Conservation (phyloP, 2,329 filamentous ascomycete genomes). For the Colletotrichum salicis region DNA sequence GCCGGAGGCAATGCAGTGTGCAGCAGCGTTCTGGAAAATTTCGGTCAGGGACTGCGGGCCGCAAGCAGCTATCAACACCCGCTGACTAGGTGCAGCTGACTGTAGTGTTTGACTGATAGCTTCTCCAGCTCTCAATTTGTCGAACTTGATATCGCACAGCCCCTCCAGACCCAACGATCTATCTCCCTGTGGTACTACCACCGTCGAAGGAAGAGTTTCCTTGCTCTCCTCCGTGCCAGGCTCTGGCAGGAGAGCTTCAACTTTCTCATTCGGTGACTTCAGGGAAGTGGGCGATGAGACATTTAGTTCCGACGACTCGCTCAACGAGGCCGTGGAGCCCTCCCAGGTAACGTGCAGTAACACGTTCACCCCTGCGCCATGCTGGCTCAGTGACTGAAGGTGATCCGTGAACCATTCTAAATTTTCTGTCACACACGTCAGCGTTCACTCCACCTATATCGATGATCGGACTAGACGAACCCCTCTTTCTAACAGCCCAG, state of each 20-base stretch:
- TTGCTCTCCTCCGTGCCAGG: neutral
- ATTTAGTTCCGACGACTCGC: neutral
- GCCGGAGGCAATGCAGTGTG: neutral
- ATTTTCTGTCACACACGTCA: neutral
- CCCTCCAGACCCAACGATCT: neutral
- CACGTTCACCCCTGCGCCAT: conserved; percentile 5
- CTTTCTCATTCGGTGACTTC: neutral
- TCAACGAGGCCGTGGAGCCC: neutral
- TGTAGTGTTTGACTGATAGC: neutral
- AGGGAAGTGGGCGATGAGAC: neutral
- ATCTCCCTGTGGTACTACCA: neutral
- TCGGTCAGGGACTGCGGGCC: neutral
- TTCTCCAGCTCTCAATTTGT: neutral
- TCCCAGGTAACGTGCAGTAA: conserved; percentile 12
- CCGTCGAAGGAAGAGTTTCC: neutral
- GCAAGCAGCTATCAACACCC: neutral
- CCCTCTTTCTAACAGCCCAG: neutral
- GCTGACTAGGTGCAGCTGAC: neutral
- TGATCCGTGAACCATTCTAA: conserved; percentile 13
- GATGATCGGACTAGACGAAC: neutral
- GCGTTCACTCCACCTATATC: neutral
- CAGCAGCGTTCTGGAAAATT: neutral
- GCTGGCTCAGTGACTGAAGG: conserved; percentile 4
- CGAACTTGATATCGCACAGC: neutral
- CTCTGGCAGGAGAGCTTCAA: neutral